Evolutionary conservation across 176 grass and related monocot genomes (phyloP), one percentile per base, ranked within the genome.

Genomic region (Paspalum vaginatum): DNA sequence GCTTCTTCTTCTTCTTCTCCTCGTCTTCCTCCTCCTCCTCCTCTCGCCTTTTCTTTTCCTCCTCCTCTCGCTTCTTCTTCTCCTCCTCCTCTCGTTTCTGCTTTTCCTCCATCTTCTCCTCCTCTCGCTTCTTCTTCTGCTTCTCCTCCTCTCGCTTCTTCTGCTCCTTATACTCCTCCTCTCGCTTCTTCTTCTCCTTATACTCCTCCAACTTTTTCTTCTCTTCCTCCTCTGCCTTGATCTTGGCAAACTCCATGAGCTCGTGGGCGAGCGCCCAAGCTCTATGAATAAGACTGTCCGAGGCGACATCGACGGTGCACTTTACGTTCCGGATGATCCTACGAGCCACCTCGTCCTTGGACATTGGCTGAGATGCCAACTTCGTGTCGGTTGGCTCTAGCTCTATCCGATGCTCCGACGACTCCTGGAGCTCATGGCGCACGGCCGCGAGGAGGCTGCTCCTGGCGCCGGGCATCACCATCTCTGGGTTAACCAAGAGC

Each of bases 161-260:
- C n/a, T n/a, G n/a, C n/a, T n/a, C n/a, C n/a, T n/a, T n/a, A n/a
- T n/a, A n/a, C n/a, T n/a, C n/a, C n/a, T n/a, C n/a, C n/a, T n/a
- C n/a, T n/a, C n/a, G n/a, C 26, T 4, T 7, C 6, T 1, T 11
- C 1, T 22, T 24, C 42, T 3, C 21, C 11, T 15, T 12, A 0
- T 24, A 20, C 11, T 2, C 0, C 40, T 0, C 12, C 2, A 0
- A 9, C 5, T n/a, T n/a, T n/a, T n/a, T n/a, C n/a, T n/a, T n/a
- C n/a, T n/a, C n/a, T n/a, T n/a, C n/a, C n/a, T n/a, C n/a, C n/a
- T n/a, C n/a, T n/a, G n/a, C n/a, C n/a, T 22, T 45, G 0, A 1
- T 0, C 41, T 68, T 6, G 1, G 42, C 20, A 0, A 68, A 71
- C 1, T 50, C 22, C 68, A 18, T 51, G 68, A 71, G 68, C 46